phyloP scores from a whole-genome alignment of 2,329 filamentous ascomycete species.

The Beauveria scarabaeidicola region DNA sequence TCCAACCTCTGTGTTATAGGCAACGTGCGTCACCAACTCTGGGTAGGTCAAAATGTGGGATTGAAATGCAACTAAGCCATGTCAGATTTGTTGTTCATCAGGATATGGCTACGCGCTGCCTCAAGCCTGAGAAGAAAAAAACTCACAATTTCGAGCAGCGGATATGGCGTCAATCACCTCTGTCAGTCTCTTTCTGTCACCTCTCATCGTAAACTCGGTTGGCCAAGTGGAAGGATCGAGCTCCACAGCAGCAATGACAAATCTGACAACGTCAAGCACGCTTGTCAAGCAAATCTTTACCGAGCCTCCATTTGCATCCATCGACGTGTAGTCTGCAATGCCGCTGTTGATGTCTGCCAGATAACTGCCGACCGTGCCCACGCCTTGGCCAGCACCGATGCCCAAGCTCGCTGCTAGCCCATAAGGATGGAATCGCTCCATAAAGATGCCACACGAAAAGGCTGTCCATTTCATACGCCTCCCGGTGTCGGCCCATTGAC shows the following conservation, averaged over 20 bases:
- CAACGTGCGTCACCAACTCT: constrained; percentile 32
- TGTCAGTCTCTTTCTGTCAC: constrained; percentile 54
- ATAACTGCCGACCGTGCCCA: constrained; percentile 53
- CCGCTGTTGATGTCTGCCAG: constrained; percentile 53
- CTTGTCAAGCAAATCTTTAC: constrained; percentile 60
- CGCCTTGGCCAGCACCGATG: constrained; percentile 50
- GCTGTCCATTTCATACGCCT: constrained; percentile 55
- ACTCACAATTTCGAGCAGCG: constrained; percentile 40
- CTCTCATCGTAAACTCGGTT: constrained; percentile 57
- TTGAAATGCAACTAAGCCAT: constrained; percentile 29
- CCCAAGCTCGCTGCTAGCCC: constrained; percentile 42
- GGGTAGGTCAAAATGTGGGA: constrained; percentile 30
- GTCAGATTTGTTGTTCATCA: background rate
- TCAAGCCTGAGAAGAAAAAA: background rate
- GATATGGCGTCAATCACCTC: constrained; percentile 47
- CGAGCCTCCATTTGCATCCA: constrained; percentile 38
- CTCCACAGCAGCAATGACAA: constrained; percentile 61
- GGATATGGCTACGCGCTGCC: background rate
- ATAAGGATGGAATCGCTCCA: constrained; percentile 63
- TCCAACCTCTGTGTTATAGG: constrained; percentile 36
- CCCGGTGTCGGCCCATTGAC: constrained; percentile 38
- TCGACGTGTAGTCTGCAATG: constrained; percentile 52
- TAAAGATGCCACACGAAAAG: constrained; percentile 68
- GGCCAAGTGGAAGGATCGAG: constrained; percentile 55
- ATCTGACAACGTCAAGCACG: constrained; percentile 60